Percentiles rank a stretch among this genome's conserved stretches.
Conservation (phyloP, 1,284 basidiomycete species). For the Rhodotorula mucilaginosa region DNA sequence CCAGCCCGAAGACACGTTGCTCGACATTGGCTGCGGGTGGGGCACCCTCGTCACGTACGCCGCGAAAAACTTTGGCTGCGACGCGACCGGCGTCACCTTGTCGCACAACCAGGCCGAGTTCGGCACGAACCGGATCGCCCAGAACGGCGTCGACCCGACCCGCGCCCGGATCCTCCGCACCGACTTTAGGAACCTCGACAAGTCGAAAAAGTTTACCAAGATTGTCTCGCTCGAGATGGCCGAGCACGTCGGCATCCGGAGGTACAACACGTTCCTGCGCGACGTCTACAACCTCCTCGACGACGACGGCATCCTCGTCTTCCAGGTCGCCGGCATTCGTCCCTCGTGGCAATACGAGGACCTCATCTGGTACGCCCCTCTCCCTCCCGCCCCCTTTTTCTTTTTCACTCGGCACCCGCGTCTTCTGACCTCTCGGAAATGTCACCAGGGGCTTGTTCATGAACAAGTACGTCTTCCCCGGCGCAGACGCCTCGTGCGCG, state of each 20-base stretch:
- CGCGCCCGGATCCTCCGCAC: conserved; percentile 88
- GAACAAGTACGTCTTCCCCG: conserved; percentile 71
- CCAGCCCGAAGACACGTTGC: conserved; percentile 73
- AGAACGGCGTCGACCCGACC: conserved; percentile 71
- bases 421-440: background rate
- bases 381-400: background rate
- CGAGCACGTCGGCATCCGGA: conserved; percentile 95
- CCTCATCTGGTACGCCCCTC: conserved; percentile 72
- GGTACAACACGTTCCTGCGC: conserved; percentile 82
- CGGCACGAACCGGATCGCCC: conserved; percentile 79
- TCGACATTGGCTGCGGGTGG: conserved; percentile 98
- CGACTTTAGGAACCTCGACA: conserved; percentile 91
- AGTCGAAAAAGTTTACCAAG: conserved; percentile 77
- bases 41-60: conserved; percentile 93
- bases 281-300: conserved; percentile 92
- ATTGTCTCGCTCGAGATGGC: conserved; percentile 99
- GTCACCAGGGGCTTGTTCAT: conserved; percentile 73
- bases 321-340: conserved; percentile 94
- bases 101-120: conserved; percentile 87
- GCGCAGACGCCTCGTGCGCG: conserved; percentile 91
- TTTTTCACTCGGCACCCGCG: conserved; percentile 3
- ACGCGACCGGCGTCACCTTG: conserved; percentile 93
- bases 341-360: conserved; percentile 97
- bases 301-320: conserved; percentile 90
- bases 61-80: conserved; percentile 93